These are phyloP conservation scores for Saccharomyces jurei DNA, from an alignment of 805 yeast species.

Conservation along the genomic window DNA sequence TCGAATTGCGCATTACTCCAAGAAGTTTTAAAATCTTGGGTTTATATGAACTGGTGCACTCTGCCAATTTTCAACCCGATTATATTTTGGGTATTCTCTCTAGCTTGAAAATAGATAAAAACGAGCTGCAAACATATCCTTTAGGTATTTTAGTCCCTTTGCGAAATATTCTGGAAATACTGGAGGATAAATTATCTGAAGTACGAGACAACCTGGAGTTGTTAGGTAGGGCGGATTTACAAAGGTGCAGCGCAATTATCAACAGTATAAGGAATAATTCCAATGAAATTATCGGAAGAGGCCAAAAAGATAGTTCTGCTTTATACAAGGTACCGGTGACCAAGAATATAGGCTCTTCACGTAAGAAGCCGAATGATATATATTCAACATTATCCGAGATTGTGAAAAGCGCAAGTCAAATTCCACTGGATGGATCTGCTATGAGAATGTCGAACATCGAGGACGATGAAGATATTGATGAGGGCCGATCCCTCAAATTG, in stretches of 20 bases:
- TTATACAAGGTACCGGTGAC: neutral
- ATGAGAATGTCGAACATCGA: slow-evolving; percentile 1
- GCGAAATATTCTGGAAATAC: slow-evolving; percentile 46
- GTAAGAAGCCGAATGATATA: slow-evolving; percentile 10
- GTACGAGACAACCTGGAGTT: slow-evolving; percentile 45
- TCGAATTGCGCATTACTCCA: slow-evolving; percentile 58
- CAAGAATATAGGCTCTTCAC: neutral
- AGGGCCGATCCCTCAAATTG: slow-evolving; percentile 12
- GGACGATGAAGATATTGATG: slow-evolving; percentile 12
- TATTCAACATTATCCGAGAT: slow-evolving; percentile 23
- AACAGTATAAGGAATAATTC: slow-evolving; percentile 2
- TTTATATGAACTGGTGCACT: slow-evolving; percentile 54
- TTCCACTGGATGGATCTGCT: slow-evolving; percentile 26
- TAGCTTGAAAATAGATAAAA: slow-evolving; percentile 43
- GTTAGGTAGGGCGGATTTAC: slow-evolving; percentile 62
- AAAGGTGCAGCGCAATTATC: slow-evolving; percentile 15
- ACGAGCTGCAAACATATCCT: slow-evolving; percentile 62
- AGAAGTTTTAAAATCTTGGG: slow-evolving; percentile 51
- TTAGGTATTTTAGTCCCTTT: slow-evolving; percentile 63
- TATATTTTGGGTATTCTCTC: slow-evolving; percentile 57
- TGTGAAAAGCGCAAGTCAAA: slow-evolving; percentile 41
- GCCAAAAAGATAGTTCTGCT: neutral
- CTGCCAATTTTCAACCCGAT: slow-evolving; percentile 41
- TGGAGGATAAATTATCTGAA: slow-evolving; percentile 46
- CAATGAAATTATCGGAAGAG: neutral